These are phyloP conservation scores for Pseudogymnoascus sp. DNA, from an alignment of 2,329 filamentous ascomycete genomes.

Conservation along the genomic window DNA sequence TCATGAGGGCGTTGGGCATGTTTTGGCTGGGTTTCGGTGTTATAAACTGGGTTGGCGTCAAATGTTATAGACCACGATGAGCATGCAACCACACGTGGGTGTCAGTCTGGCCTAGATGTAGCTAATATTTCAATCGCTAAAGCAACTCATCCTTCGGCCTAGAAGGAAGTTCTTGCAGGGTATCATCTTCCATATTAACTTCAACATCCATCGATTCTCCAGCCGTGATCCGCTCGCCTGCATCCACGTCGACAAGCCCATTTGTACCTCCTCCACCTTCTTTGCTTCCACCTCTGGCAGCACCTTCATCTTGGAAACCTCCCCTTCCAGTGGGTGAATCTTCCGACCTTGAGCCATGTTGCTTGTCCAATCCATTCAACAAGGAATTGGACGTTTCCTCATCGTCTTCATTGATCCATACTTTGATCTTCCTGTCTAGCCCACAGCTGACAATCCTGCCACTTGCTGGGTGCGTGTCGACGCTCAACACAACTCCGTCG, in stretches of 20 bases:
- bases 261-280: neutral
- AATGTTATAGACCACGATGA: neutral
- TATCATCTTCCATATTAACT: conserved; percentile 1
- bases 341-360: neutral
- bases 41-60: neutral
- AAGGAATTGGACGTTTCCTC: conserved; percentile 14
- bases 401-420: conserved; percentile 46
- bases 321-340: neutral
- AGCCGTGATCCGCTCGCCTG: neutral
- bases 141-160: conserved; percentile 6
- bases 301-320: neutral
- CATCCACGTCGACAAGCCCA: neutral
- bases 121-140: neutral
- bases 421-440: conserved; percentile 51
- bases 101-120: neutral
- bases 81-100: neutral
- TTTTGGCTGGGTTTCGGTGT: neutral
- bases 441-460: conserved; percentile 53
- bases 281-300: neutral
- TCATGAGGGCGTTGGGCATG: conserved; percentile 5
- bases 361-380: neutral
- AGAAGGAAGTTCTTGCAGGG: neutral
- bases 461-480: conserved; percentile 51
- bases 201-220: neutral
- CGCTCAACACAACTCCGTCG: conserved; percentile 57